phyloP scores from a whole-genome alignment of 176 grass and related monocot species.

The Oropetium thomaeum region DNA sequence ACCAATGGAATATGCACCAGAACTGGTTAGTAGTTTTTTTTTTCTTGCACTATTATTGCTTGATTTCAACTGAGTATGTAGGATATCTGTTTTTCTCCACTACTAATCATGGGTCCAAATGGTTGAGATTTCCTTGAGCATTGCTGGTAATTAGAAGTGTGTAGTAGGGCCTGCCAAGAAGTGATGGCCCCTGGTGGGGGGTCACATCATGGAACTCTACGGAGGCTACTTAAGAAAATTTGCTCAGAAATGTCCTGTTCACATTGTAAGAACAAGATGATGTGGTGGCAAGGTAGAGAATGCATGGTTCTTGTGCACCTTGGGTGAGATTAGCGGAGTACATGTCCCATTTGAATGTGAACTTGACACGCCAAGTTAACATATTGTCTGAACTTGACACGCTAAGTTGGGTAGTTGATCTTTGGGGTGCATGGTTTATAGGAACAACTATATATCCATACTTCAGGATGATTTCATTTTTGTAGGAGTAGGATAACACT shows the following conservation, averaged over 20 bases:
- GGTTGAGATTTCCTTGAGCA: background rate
- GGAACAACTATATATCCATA: too few species aligned
- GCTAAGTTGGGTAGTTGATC: too few species aligned
- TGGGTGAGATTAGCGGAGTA: too few species aligned
- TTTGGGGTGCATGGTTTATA: too few species aligned
- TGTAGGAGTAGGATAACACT: too few species aligned
- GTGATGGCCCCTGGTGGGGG: background rate
- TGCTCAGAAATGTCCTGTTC: background rate
- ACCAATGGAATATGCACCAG: conserved; percentile 92
- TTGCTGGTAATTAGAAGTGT: conserved; percentile 12
- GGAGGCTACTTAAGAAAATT: background rate
- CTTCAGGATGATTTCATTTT: too few species aligned
- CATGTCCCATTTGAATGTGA: too few species aligned
- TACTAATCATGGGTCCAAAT: background rate
- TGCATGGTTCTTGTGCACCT: too few species aligned
- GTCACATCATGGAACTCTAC: conserved; percentile 11
- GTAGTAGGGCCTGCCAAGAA: background rate
- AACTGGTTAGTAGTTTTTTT: conserved; percentile 53
- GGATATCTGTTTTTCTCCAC: background rate
- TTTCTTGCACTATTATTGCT: background rate
- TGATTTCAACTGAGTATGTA: background rate
- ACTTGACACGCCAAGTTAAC: too few species aligned
- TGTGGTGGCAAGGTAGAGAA: background rate
- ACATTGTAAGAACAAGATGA: background rate
- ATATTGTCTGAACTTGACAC: too few species aligned